Evolutionary conservation across 495 filamentous ascomycete species (phyloP).

Genomic region (Podospora australis): DNA sequence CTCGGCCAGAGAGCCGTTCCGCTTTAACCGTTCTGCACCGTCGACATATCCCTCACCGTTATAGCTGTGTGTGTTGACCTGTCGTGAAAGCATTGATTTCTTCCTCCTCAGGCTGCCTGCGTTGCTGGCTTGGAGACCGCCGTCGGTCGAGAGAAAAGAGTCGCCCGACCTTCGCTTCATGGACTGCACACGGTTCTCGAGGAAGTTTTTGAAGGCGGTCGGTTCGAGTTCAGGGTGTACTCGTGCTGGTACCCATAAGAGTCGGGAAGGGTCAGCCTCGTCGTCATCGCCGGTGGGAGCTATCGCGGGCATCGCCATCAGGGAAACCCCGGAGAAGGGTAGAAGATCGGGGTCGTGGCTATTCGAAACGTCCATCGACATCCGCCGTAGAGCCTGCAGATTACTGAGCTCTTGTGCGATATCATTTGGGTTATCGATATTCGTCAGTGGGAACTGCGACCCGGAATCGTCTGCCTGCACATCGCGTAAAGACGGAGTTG

Average conservation of each 20-base stretch:
- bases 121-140: conserved; percentile 50
- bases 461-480: conserved; percentile 58
- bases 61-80: conserved; percentile 70
- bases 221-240: conserved; percentile 93
- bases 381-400: conserved; percentile 85
- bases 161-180: conserved; percentile 82
- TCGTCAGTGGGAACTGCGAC: conserved; percentile 75
- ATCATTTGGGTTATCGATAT: conserved; percentile 87
- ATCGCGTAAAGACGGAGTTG: conserved; percentile 53
- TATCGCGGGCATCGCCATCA: conserved; percentile 60
- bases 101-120: conserved; percentile 71
- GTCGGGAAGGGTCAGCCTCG: conserved; percentile 78
- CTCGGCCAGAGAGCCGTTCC: conserved; percentile 58
- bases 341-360: conserved; percentile 91
- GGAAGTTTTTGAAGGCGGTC: conserved; percentile 92
- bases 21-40: conserved; percentile 77
- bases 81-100: conserved; percentile 90
- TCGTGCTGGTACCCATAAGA: conserved; percentile 94
- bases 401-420: conserved; percentile 95
- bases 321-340: conserved; percentile 58
- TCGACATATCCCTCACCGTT: conserved; percentile 65
- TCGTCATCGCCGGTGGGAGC: conserved; percentile 70
- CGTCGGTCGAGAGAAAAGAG: conserved; percentile 57
- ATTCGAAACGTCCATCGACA: conserved; percentile 97
- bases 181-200: conserved; percentile 84